A percentile compares a stretch with the other conserved stretches of the same genome.
These are phyloP conservation scores for Pseudisothecium myosuroides DNA, from an alignment of 225 moss, liverwort and hornwort genomes.

Conservation along the genomic window DNA sequence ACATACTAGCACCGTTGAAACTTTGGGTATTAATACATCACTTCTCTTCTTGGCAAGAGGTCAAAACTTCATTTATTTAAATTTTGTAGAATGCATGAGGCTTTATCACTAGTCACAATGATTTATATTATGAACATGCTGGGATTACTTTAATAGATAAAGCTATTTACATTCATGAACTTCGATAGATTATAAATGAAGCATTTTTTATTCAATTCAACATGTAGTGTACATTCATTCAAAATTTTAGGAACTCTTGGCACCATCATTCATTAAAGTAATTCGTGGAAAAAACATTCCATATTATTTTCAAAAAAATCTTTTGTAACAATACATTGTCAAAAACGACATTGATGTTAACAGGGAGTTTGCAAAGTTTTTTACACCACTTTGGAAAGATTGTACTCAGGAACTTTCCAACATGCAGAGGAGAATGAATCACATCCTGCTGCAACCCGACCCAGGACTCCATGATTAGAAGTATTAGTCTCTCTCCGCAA, in stretches of 20 bases:
- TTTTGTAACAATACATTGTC: neutral
- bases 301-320: neutral
- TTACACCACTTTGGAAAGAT: neutral
- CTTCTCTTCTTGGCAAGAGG: neutral
- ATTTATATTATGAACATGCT: neutral
- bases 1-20: too few relatives aligned
- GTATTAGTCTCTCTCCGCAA: neutral
- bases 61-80: too few relatives aligned
- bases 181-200: neutral
- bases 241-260: neutral
- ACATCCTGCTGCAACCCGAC: neutral
- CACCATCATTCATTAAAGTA: neutral
- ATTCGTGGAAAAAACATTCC: neutral
- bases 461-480: neutral
- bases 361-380: neutral
- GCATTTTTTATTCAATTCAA: neutral
- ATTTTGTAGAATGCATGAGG: neutral
- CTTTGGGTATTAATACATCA: too few relatives aligned
- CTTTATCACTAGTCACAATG: neutral
- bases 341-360: neutral
- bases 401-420: neutral
- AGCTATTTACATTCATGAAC: neutral
- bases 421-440: neutral
- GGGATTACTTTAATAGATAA: neutral
- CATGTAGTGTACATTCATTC: neutral